Evolutionary conservation across 2,329 filamentous ascomycete species (phyloP).

Genomic region (Trichoderma sp.): DNA sequence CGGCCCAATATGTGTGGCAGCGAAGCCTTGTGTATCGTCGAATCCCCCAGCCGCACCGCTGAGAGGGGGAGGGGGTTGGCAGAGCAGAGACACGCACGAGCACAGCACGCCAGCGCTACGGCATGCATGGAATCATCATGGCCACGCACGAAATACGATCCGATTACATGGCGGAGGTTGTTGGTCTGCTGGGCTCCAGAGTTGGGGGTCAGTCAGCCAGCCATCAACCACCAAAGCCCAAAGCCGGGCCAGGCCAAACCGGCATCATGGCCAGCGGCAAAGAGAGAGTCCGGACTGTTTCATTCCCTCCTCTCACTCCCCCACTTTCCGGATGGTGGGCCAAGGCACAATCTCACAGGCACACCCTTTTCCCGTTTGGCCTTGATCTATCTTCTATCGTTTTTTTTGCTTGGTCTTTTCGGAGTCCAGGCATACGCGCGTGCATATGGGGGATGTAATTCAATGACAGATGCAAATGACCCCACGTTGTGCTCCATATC

Average conservation of each 20-base stretch:
- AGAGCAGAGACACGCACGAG: background rate
- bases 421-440: background rate
- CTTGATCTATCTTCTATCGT: background rate
- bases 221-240: constrained; percentile 6
- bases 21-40: constrained; percentile 4
- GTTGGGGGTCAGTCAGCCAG: background rate
- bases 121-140: constrained; percentile 16
- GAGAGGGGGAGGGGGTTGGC: background rate
- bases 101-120: constrained; percentile 8
- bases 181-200: constrained; percentile 12
- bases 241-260: background rate
- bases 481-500: constrained; percentile 17
- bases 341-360: background rate
- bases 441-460: background rate
- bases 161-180: background rate
- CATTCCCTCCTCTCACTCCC: background rate
- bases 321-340: background rate
- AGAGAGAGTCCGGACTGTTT: background rate
- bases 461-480: constrained; percentile 12
- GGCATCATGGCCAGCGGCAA: constrained; percentile 8
- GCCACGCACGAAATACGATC: background rate
- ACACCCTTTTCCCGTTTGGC: background rate
- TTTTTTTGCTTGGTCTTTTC: background rate
- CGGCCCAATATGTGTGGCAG: constrained; percentile 3
- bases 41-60: constrained; percentile 5